Conservation (phyloP, 2,329 filamentous ascomycete genomes). For the Akanthomyces dipterigenus region DNA sequence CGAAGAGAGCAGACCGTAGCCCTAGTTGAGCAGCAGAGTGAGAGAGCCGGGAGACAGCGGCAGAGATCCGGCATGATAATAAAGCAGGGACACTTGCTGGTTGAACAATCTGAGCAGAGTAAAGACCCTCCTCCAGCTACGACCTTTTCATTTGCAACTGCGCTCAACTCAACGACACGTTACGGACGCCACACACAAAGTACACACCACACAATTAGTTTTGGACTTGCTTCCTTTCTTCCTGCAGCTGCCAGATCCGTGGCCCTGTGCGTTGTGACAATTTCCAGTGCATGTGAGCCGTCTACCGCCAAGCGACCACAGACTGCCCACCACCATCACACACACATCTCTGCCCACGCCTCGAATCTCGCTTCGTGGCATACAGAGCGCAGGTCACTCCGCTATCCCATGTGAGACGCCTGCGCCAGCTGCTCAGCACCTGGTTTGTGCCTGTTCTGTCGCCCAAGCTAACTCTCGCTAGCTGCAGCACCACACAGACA, state of each 20-base stretch:
- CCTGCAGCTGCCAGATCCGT: not conserved
- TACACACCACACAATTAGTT: not conserved
- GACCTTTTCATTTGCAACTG: not conserved
- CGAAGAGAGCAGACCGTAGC: constrained; percentile 3
- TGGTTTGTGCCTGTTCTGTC: not conserved
- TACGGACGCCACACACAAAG: not conserved
- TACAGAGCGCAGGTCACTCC: not conserved
- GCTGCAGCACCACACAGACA: not conserved
- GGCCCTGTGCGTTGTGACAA: not conserved
- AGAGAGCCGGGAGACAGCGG: not conserved
- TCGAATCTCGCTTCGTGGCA: constrained; percentile 1
- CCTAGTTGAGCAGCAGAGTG: not conserved
- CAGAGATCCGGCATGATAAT: not conserved
- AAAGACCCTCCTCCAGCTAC: not conserved
- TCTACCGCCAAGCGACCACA: not conserved
- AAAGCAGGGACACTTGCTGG: not conserved
- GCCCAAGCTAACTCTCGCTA: not conserved
- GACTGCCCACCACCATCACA: not conserved
- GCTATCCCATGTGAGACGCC: constrained; percentile 8
- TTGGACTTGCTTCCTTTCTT: not conserved
- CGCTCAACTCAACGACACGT: not conserved
- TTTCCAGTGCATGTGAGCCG: constrained; percentile 1
- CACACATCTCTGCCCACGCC: not conserved
- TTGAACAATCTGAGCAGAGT: not conserved
- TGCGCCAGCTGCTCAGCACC: not conserved